Percentiles rank a stretch among this genome's conserved stretches.
Evolutionary conservation across 2,329 filamentous ascomycete genomes (phyloP).

Genomic region (Beauveria scarabaeidicola): DNA sequence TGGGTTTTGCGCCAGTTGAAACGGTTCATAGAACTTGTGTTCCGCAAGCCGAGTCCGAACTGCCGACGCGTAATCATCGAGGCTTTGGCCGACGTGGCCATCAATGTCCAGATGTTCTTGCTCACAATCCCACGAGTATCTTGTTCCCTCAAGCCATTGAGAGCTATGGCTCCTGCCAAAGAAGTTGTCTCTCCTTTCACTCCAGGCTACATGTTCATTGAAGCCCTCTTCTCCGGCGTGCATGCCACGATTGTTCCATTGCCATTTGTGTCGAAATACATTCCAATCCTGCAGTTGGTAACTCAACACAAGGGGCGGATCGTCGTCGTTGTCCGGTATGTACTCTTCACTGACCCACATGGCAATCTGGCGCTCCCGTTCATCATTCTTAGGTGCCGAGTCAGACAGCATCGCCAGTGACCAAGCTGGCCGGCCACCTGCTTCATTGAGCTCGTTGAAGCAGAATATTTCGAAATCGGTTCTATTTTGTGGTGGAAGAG

Average conservation of each 20-base stretch:
- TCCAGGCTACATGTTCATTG: not conserved
- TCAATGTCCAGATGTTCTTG: not conserved
- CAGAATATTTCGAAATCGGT: not conserved
- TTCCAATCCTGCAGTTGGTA: not conserved
- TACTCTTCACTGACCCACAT: not conserved
- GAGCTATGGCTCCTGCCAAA: not conserved
- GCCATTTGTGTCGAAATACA: not conserved
- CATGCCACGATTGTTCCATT: not conserved
- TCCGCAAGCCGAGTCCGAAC: not conserved
- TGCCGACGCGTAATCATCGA: not conserved
- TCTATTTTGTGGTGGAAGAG: not conserved
- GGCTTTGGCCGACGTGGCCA: not conserved
- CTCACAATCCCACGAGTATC: not conserved
- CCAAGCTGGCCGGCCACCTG: no score
- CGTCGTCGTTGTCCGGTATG: not conserved
- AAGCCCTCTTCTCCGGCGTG: not conserved
- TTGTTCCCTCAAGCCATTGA: not conserved
- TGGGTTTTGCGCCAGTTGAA: not conserved
- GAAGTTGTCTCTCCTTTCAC: not conserved
- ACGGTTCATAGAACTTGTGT: not conserved
- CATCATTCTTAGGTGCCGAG: no score
- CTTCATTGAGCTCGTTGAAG: not conserved
- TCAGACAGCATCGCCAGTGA: no score
- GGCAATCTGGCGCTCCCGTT: not conserved
- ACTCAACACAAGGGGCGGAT: not conserved